phyloP scores from a whole-genome alignment of 495 filamentous ascomycete species.

The Penicillium bialowiezense region DNA sequence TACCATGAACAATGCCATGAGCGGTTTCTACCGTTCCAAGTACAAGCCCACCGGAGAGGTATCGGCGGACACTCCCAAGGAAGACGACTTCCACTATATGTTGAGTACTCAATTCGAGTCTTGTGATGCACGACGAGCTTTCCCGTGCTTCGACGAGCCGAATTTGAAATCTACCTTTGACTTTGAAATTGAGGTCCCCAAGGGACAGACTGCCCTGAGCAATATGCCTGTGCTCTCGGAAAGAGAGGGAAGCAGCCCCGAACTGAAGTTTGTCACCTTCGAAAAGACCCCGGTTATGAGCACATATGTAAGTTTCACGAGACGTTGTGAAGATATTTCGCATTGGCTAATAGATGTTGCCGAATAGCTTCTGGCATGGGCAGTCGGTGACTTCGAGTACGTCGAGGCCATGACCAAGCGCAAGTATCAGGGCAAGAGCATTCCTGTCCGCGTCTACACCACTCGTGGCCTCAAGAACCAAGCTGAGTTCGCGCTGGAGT shows the following conservation, averaged over 20 bases:
- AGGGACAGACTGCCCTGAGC: conserved; percentile 80
- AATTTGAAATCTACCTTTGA: conserved; percentile 96
- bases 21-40: conserved; percentile 92
- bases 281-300: conserved; percentile 90
- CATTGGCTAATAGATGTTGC: conserved; percentile 10
- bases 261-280: conserved; percentile 77
- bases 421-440: conserved; percentile 80
- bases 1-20: conserved; percentile 90
- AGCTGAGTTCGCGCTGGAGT: conserved; percentile 79
- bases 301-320: conserved; percentile 62
- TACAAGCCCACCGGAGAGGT: conserved; percentile 77
- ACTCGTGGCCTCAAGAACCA: conserved; percentile 88
- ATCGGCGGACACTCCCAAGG: conserved; percentile 68
- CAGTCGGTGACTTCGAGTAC: conserved; percentile 94
- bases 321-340: not conserved
- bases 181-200: conserved; percentile 85
- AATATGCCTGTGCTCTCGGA: conserved; percentile 86
- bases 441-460: conserved; percentile 95
- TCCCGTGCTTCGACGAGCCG: conserved; percentile 98
- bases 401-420: conserved; percentile 85
- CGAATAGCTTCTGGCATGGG: conserved; percentile 80
- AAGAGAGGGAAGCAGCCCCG: conserved; percentile 54
- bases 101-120: conserved; percentile 96
- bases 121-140: conserved; percentile 88
- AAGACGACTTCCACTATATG: conserved; percentile 85